phyloP scores from a whole-genome alignment of 371 early-diverging fungal species.

The Rhizopus microsporus region DNA sequence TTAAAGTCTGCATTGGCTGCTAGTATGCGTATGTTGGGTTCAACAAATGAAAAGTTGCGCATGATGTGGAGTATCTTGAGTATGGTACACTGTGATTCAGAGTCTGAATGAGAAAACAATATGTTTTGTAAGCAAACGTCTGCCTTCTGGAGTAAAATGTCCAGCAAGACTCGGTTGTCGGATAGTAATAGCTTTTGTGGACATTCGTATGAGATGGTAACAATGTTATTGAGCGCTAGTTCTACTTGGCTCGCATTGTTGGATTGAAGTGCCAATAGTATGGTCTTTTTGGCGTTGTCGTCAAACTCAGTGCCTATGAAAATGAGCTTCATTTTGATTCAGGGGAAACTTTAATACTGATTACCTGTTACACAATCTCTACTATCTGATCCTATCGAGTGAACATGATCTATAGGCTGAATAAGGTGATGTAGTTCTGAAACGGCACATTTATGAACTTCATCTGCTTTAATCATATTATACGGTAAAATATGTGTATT shows the following conservation, averaged over 20 bases:
- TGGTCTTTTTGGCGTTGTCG: conserved; percentile 62
- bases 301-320: conserved; percentile 31
- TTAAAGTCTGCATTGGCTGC: conserved; percentile 47
- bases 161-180: conserved; percentile 67
- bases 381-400: conserved; percentile 26
- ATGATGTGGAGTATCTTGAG: conserved; percentile 75
- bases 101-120: conserved; percentile 11
- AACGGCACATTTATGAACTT: conserved; percentile 23
- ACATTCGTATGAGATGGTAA: conserved; percentile 69
- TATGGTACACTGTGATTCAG: conserved; percentile 17
- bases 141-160: conserved; percentile 56
- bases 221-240: conserved; percentile 83
- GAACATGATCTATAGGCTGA: conserved; percentile 38
- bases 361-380: conserved; percentile 30
- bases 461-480: conserved; percentile 20
- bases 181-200: conserved; percentile 65
- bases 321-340: neutral
- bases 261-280: conserved; percentile 74
- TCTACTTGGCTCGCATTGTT: conserved; percentile 76
- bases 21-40: conserved; percentile 58
- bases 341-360: neutral
- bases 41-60: conserved; percentile 74
- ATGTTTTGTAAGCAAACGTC: conserved; percentile 52
- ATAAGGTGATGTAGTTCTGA: conserved; percentile 39
- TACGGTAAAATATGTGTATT: conserved; percentile 12